Evolutionary conservation across 352 stramenopile species (phyloP), one percentile per base, ranked within the genome.

Genomic region (Halophytophthora batemanensis): DNA sequence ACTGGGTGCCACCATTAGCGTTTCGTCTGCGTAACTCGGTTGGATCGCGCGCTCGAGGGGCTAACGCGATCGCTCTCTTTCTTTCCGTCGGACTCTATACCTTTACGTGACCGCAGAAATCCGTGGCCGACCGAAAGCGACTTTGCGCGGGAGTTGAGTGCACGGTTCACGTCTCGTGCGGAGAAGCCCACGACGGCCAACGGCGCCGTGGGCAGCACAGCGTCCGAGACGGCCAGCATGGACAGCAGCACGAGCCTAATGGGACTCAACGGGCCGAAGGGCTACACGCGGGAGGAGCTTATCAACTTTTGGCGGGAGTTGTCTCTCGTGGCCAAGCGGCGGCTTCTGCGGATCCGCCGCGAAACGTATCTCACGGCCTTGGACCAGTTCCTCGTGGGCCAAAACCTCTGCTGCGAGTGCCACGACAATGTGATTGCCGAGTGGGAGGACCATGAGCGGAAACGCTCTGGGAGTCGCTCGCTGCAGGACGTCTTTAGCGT

Each of bases 281-380:
- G 75, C 11, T 90, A 79, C 61, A 77, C 79, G 34, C 70, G 74
- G 31, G 80, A 88, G 17, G 80, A 90, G 56, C 71, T 90, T 6
- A 70, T 90, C 47, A 90, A 90, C 50, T 90, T 87, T 45, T 90
- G 80, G 80, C 82, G 82, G 41, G 80, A 90, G 31, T 45, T 90
- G 34, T 69, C 80, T 18, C 49, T 82, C 2, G 69, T 85, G 10
- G 69, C 75, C 43, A 90, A 90, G 61, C 64, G 77, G 33, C 55
- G 73, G 44, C 50, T 90, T 58, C 65, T 90, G 51, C 75, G 80
- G 18, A 90, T 90, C 59, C 77, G 78, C 19, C 75, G 80, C 14
- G 76, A 88, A 45, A 68, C 79, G 23, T 90, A 86, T 47, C 51
- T 90, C 40, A 74, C 71, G 22, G 75, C 77, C 36, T 50, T 90